These are phyloP conservation scores for Phymatotrichopsis omnivora DNA, from an alignment of 2,329 filamentous ascomycete genomes.

Conservation along the genomic window DNA sequence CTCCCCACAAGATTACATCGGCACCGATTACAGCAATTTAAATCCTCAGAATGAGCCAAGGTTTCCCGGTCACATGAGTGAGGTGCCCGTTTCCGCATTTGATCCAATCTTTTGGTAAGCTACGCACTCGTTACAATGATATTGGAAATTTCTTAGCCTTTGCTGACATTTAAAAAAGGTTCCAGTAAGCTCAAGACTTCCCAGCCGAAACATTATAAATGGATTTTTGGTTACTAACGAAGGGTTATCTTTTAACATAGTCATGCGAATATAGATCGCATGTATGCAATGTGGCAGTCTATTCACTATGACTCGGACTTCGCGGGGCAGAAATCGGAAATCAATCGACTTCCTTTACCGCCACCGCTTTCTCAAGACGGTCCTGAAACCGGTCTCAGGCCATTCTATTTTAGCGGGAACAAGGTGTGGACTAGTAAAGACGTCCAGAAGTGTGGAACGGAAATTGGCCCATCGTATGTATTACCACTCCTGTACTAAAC, in stretches of 20 bases:
- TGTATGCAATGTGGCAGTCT: constrained; percentile 13
- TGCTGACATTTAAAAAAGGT: constrained; percentile 8
- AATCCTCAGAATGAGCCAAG: no score
- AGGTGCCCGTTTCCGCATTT: constrained; percentile 1
- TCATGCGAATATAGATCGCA: constrained; percentile 8
- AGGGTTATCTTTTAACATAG: neutral
- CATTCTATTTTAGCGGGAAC: constrained; percentile 1
- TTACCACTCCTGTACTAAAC: neutral
- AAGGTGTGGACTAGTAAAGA: constrained; percentile 1
- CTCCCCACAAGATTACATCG: neutral
- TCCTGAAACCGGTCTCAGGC: constrained; percentile 5
- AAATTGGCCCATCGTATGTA: neutral
- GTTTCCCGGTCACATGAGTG: constrained; percentile 11
- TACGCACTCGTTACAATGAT: neutral
- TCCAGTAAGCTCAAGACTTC: constrained; percentile 6
- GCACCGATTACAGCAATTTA: neutral
- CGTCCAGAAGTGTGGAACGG: constrained; percentile 1
- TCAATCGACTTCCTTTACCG: neutral
- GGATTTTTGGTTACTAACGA: neutral
- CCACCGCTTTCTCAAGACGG: neutral
- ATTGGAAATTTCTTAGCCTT: neutral
- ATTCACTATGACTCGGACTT: constrained; percentile 4
- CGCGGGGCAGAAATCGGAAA: neutral
- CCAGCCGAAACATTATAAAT: neutral
- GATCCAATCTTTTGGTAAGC: constrained; percentile 16